Evolutionary conservation across 768 basidiomycete genomes (phyloP), one percentile per base, ranked within the genome.

Genomic region (Suillus paluster): DNA sequence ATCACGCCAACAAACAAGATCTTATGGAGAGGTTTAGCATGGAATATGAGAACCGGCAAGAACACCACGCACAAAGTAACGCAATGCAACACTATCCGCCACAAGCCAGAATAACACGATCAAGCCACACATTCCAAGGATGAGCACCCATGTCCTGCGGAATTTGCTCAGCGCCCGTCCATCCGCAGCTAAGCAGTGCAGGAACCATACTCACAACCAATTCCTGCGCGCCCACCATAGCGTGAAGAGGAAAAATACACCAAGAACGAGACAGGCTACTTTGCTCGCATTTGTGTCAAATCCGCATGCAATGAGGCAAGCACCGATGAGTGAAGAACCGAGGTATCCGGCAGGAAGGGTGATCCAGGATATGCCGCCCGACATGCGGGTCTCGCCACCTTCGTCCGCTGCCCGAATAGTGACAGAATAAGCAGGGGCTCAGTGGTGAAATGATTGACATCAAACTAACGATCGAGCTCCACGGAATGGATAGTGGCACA

Each of bases 271-370:
- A 23, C 86, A 86, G 1, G 93, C 94, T 49, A 95, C 70, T 72
- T 97, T 97, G 77, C 89, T 91, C 4, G 95, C 95, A 65, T 92
- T 88, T 50, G 91, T 94, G 74, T 95, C 85, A 71, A 95, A 95
- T 14, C 93, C 94, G 64, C 92, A 94, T 14, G 93, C 85, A 62
- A 97, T 95, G 44, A 97, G 79, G 48, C 84, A 83, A 2, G 93
- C 95, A 27, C 95, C 95, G 57, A 97, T 93, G 69, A 97, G 80
- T 5, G 89, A 88, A 5, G 92, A 90, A 36, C 94, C 92, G 48
- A 94, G 85, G 72, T 94, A 93, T 61, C 94, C 94, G n/a, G 86
- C 87, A 4, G 92, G 91, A 4, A 94, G 83, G 0, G 94, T 94
- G 25, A 94, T 74, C 84, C 88, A 91, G 23, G 84, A 78, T 45